Base-by-base conservation (phyloP, 2,329 filamentous ascomycete genomes). In the Ilyonectria robusta region DNA sequence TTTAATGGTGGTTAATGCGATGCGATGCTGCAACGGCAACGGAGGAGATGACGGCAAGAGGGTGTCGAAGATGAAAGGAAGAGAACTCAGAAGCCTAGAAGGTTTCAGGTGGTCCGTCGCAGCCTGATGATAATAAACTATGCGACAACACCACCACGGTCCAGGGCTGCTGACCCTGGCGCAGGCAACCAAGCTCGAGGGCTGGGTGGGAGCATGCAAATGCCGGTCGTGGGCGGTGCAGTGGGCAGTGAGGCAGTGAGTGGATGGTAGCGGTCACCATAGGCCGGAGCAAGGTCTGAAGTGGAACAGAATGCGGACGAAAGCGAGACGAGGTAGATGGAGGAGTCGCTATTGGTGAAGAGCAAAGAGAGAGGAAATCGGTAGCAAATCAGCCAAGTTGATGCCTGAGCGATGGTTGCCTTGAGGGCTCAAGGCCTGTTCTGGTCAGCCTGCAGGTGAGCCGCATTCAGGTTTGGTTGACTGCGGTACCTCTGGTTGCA, bases 331-430 rank as follows among this genome's bases (percentile, higher is more conserved):
- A 44, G 4, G 40, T 35, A 46, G 26, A 10, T 26, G n/a, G 37
- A 31, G 54, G 54, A 35, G 51, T 57, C 33, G 42, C 13, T 53
- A 47, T 46, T 58, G 55, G 29, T 9, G 50, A 42, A 11, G 37
- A n/a, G 37, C 37, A 40, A 40, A 40, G 11, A 46, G 37, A 15
- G 37, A 17, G 40, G 6, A 42, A n/a, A n/a, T 4, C 5, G n/a
- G 40, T n/a, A 42, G 15, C 40, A 42, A 42, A 42, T 42, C 15
- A 8, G 17, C 7, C 5, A 31, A 31, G 47, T 61, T 62, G 64
- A 66, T 62, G 64, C 59, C 59, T 66, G 46, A 42, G 48, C 48
- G 48, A 29, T 65, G 62, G 62, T 35, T 65, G 62, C 62, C 62
- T 65, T 60, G 62, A 53, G 40, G 40, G 40, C 7, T 7, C 6